A percentile compares a stretch with the other conserved stretches of the same genome.
Evolutionary conservation across 345 rosid species (phyloP).

Genomic region (Rhodamnia argentea): DNA sequence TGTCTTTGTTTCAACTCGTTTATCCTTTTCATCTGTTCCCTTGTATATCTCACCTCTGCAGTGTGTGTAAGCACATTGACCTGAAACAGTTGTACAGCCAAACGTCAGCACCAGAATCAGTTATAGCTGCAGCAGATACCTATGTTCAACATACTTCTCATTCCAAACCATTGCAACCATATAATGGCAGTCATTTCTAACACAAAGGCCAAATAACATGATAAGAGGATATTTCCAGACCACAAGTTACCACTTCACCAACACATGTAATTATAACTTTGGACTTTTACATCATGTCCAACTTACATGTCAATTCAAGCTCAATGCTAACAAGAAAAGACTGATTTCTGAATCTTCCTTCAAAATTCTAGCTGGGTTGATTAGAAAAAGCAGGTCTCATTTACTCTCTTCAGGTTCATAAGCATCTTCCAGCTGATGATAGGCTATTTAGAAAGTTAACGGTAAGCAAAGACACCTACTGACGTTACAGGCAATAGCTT

Average conservation of each 20-base stretch:
- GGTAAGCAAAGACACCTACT: not conserved
- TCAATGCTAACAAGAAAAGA: not conserved
- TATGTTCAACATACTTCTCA: not conserved
- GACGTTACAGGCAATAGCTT: not conserved
- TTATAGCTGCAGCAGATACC: not conserved
- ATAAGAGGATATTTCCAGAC: not conserved
- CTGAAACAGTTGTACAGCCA: slow-evolving; percentile 22
- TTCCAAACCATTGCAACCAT: not conserved
- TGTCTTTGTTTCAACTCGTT: slow-evolving; percentile 31
- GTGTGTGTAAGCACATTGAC: slow-evolving; percentile 64
- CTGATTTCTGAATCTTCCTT: not conserved
- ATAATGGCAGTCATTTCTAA: not conserved
- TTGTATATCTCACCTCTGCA: slow-evolving; percentile 20
- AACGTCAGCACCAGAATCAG: not conserved
- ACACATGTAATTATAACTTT: not conserved
- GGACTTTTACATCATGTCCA: not conserved
- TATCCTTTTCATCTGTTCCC: slow-evolving; percentile 1
- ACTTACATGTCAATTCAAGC: not conserved
- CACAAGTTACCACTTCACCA: not conserved
- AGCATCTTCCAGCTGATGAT: not conserved
- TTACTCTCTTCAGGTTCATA: not conserved
- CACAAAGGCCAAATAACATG: not conserved
- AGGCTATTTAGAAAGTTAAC: not conserved
- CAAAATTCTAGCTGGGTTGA: not conserved
- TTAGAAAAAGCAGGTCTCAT: not conserved